phyloP scores from a whole-genome alignment of 805 yeast genomes.

The Saccharomycopsis olivae region DNA sequence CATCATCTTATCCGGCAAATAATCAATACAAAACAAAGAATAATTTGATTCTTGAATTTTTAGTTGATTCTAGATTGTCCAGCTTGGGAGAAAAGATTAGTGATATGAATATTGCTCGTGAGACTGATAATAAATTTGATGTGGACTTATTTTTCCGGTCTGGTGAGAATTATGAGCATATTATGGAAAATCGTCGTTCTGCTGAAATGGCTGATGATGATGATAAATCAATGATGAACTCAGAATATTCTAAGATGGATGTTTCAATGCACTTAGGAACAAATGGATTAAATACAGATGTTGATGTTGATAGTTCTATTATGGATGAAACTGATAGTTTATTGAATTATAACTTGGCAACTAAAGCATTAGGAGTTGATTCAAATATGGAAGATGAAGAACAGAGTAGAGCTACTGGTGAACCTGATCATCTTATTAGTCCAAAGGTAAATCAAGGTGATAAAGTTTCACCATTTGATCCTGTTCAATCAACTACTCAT shows the following conservation, averaged over 20 bases:
- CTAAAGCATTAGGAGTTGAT: constrained; percentile 14
- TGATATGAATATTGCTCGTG: constrained; percentile 23
- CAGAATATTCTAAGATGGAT: constrained; percentile 9
- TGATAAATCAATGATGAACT: constrained; percentile 5
- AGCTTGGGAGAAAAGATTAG: constrained; percentile 30
- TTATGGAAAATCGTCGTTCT: constrained; percentile 9
- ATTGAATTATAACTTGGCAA: constrained; percentile 13
- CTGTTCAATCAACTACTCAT: background rate
- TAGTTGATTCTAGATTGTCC: constrained; percentile 32
- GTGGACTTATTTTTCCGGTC: constrained; percentile 13
- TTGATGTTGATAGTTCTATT: constrained; percentile 25
- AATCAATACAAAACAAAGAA: constrained; percentile 8
- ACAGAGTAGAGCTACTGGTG: background rate
- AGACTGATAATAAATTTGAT: constrained; percentile 8
- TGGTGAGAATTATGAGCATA: constrained; percentile 11
- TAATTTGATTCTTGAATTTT: constrained; percentile 18
- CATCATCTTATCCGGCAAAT: background rate
- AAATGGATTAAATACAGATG: constrained; percentile 23
- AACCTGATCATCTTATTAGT: constrained; percentile 4
- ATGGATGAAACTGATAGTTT: constrained; percentile 21
- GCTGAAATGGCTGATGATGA: constrained; percentile 8
- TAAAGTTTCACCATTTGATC: constrained; percentile 4
- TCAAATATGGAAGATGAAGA: constrained; percentile 1
- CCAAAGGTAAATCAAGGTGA: constrained; percentile 2
- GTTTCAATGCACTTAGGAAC: constrained; percentile 15